A percentile compares a stretch with the other conserved stretches of the same genome.
These are phyloP conservation scores for Thelephora aurantiotincta DNA, from an alignment of 768 basidiomycete genomes.

Conservation along the genomic window DNA sequence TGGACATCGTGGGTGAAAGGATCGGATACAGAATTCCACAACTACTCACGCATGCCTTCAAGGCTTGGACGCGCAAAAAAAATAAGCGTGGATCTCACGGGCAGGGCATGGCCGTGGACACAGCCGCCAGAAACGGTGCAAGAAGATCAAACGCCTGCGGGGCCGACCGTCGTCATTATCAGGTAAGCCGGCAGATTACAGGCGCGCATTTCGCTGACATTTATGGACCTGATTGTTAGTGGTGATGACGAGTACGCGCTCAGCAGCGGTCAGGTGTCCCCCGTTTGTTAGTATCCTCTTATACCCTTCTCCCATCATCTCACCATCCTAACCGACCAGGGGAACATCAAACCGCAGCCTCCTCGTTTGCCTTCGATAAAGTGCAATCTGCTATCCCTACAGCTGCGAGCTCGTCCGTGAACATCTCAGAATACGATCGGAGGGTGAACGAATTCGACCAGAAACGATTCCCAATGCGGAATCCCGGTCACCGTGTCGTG, in stretches of 20 bases:
- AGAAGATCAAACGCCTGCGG: conserved; percentile 10
- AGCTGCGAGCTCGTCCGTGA: conserved; percentile 13
- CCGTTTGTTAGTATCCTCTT: conserved; percentile 32
- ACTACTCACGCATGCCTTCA: neutral
- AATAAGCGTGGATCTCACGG: conserved; percentile 18
- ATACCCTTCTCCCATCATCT: neutral
- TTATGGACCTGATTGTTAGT: neutral
- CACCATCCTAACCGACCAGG: conserved; percentile 2
- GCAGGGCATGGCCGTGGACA: conserved; percentile 6
- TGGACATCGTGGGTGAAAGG: conserved; percentile 29
- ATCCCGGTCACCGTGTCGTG: conserved; percentile 28
- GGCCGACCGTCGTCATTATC: conserved; percentile 27
- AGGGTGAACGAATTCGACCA: conserved; percentile 23
- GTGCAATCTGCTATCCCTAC: conserved; percentile 1
- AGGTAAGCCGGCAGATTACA: conserved; percentile 16
- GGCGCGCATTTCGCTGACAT: no score
- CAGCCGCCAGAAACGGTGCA: conserved; percentile 9
- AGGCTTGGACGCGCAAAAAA: conserved; percentile 20
- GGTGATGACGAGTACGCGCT: conserved; percentile 52
- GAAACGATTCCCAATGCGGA: conserved; percentile 22
- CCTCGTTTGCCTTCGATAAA: conserved; percentile 8
- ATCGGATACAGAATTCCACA: neutral
- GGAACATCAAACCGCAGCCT: conserved; percentile 8
- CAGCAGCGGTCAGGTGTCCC: conserved; percentile 70
- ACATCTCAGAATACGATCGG: conserved; percentile 20